Evolutionary conservation across 176 grass and related monocot species (phyloP), one percentile per base, ranked within the genome.

Genomic region (Oryza brachyantha): DNA sequence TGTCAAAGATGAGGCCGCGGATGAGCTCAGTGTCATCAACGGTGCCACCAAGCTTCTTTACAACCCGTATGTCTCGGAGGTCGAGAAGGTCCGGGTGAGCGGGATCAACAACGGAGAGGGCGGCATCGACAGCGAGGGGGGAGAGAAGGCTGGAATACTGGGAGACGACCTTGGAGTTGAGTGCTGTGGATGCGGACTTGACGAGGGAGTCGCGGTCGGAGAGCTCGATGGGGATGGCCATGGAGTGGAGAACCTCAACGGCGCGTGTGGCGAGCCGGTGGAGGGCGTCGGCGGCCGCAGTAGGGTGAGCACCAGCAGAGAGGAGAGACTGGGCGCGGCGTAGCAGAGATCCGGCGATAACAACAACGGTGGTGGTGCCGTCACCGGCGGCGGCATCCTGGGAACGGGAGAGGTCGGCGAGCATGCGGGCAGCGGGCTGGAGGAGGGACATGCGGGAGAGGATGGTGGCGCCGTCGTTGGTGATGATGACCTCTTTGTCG

Each of bases 111-210:
- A 94, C 87, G 10, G 91, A 85, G 34, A 92, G 88, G 41, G 93
- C 91, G 2, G 91, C 84, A 13, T 97, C 89, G 2, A 94, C 94
- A 17, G 94, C 91, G 57, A 97, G 81, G 14, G 94, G 87, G 29
- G 91, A 84, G 14, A 97, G 91, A 34, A 97, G 91, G 50, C 78
- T 86, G 17, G 94, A 97, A 79, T 97, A 94, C 75, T 93, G 89
- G 34, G 91, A 93, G 34, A 97, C 91, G 13, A 97, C 94, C 81
- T 97, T 97, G 63, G 88, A 91, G 64, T 93, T 97, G 2, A 97
- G 87, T 19, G 91, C 91, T 0, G 94, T 93, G 43, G 94, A 91
- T 7, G 93, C 93, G 32, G 93, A 97, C 79, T 97, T 97, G 70
- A 97, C 81, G n/a, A 97, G 85, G 43, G 94, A 86, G 2, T 91